Percentiles rank a stretch among this genome's conserved stretches.
Evolutionary conservation across 164 flowering plant genomes (phyloP).

Genomic region (Pachysandra terminalis): DNA sequence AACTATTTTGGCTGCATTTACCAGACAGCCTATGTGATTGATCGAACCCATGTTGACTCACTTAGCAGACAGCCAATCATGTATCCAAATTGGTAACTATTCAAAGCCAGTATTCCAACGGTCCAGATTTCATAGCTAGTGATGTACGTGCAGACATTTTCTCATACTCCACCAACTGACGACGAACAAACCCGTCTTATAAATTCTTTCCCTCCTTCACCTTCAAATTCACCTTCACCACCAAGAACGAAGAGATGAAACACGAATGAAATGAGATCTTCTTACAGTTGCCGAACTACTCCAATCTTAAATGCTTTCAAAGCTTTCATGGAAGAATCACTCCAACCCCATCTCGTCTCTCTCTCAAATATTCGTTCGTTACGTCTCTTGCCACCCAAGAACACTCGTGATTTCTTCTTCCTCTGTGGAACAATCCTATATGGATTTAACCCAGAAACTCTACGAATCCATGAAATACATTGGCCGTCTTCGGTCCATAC

Average conservation of each 20-base stretch:
- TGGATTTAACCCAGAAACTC: constrained; percentile 28
- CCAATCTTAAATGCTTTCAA: constrained; percentile 17
- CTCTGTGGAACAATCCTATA: constrained; percentile 19
- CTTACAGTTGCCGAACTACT: background rate
- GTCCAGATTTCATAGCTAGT: no score
- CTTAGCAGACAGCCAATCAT: no score
- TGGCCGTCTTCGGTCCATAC: constrained; percentile 10
- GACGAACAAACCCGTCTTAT: no score
- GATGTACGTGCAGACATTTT: no score
- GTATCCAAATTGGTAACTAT: no score
- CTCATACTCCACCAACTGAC: no score
- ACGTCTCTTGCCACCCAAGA: constrained; percentile 7
- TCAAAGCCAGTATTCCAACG: no score
- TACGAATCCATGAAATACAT: constrained; percentile 38
- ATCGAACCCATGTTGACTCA: no score
- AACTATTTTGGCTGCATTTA: no score
- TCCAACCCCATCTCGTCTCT: background rate
- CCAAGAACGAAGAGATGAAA: background rate
- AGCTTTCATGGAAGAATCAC: constrained; percentile 24
- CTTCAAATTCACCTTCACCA: no score
- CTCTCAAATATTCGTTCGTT: constrained; percentile 3
- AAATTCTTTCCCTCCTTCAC: no score
- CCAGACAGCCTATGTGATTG: no score
- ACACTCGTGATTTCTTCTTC: constrained; percentile 10
- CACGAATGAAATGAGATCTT: constrained; percentile 14